Conservation (phyloP, 805 yeast genomes). For the Suhomyces faveliae region DNA sequence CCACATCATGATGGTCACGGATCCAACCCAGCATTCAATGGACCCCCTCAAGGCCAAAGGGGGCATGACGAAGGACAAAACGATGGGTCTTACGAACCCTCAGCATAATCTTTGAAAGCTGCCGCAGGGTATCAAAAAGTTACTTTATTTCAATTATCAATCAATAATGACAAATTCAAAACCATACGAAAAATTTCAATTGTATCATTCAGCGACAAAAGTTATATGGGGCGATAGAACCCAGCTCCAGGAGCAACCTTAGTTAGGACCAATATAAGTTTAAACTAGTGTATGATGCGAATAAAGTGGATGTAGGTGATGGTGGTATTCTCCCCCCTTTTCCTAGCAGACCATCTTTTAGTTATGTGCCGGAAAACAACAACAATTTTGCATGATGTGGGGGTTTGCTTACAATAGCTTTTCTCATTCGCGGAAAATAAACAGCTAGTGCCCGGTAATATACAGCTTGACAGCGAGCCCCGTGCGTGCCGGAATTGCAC, state of each 20-base stretch:
- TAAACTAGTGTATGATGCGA: background rate
- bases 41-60: background rate
- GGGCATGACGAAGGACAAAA: background rate
- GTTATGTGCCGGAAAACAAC: background rate
- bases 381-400: background rate
- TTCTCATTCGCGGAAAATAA: too few relatives aligned
- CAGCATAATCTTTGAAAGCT: background rate
- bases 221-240: background rate
- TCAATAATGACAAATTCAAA: conserved; percentile 3
- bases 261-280: background rate
- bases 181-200: background rate
- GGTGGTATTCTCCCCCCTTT: background rate
- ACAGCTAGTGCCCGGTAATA: too few relatives aligned
- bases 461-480: background rate
- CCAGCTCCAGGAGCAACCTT: background rate
- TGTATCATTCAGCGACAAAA: background rate
- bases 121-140: background rate
- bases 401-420: background rate
- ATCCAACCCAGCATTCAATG: background rate
- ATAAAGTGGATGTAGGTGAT: background rate
- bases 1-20: background rate
- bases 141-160: background rate
- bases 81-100: conserved; percentile 1
- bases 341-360: background rate
- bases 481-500: background rate